Evolutionary conservation across 148 eudicot species (phyloP).

Genomic region (Camellia granthamiana): DNA sequence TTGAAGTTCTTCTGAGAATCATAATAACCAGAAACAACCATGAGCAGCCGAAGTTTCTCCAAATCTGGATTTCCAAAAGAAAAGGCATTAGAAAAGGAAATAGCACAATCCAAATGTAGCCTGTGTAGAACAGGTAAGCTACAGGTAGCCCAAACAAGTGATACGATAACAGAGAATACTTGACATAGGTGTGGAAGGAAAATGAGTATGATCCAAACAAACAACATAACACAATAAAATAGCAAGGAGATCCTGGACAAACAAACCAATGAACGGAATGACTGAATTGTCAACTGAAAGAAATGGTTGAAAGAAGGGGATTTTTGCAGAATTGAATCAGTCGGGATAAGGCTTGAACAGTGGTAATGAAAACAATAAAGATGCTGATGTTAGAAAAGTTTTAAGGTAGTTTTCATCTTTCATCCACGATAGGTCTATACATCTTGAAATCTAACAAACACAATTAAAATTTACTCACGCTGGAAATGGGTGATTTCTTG

Average conservation of each 20-base stretch:
- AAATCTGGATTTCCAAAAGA: conserved; percentile 24
- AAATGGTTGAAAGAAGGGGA: background rate
- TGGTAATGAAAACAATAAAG: background rate
- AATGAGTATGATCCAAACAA: background rate
- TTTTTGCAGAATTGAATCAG: background rate
- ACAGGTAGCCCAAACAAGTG: background rate
- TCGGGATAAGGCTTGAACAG: background rate
- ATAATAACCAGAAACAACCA: conserved; percentile 48
- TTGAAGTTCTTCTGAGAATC: conserved; percentile 45
- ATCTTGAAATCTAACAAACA: background rate
- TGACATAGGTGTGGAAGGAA: background rate
- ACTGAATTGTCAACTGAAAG: background rate
- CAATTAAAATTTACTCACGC: conserved; percentile 25
- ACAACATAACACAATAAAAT: background rate
- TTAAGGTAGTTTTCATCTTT: background rate
- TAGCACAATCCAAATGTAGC: background rate
- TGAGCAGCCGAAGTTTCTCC: conserved; percentile 37
- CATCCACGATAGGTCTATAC: background rate
- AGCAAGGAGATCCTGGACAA: too few relatives aligned
- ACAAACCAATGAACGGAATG: background rate
- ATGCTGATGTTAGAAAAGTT: background rate
- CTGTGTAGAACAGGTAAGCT: background rate
- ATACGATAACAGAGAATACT: background rate
- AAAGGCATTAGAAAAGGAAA: background rate
- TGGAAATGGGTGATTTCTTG: conserved; percentile 35